Percentiles rank a stretch among this genome's conserved stretches.
phyloP scores from a whole-genome alignment of 225 moss, liverwort and hornwort species.

The Marchantia polymorpha region DNA sequence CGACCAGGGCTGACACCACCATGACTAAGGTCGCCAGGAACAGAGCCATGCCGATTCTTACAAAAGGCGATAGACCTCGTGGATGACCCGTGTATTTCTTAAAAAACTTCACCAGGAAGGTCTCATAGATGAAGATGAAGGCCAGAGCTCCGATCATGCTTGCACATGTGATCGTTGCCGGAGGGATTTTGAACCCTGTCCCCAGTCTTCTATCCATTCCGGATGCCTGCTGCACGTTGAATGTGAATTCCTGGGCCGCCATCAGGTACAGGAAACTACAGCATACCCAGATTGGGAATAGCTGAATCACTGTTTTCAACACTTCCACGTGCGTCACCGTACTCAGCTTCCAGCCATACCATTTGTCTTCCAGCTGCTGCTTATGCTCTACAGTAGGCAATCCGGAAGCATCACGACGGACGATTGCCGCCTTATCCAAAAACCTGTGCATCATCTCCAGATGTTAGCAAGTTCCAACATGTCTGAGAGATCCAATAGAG shows the following conservation, averaged over 20 bases:
- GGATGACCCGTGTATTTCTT: conserved; percentile 35
- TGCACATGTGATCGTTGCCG: conserved; percentile 23
- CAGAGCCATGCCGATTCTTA: conserved; percentile 34
- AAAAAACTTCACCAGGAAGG: conserved; percentile 21
- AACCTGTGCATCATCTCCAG: conserved; percentile 18
- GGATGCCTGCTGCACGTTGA: conserved; percentile 38
- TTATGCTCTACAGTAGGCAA: not conserved
- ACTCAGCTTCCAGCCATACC: conserved; percentile 29
- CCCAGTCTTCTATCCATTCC: conserved; percentile 35
- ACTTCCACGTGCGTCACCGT: conserved; percentile 50
- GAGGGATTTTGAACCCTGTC: conserved; percentile 24
- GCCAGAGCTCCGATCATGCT: conserved; percentile 24
- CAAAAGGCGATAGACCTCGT: conserved; percentile 36
- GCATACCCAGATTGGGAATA: conserved; percentile 45
- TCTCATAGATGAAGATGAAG: conserved; percentile 31
- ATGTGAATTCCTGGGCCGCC: conserved; percentile 38
- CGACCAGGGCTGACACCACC: conserved; percentile 51
- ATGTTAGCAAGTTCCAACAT: too few relatives aligned
- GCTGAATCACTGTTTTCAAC: conserved; percentile 35
- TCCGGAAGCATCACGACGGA: not conserved
- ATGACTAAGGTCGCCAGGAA: conserved; percentile 36
- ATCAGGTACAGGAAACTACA: conserved; percentile 32
- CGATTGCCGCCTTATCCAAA: conserved; percentile 49
- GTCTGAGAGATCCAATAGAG: too few relatives aligned
- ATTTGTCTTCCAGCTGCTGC: not conserved